A percentile compares a stretch with the other conserved stretches of the same genome.
These are phyloP conservation scores for Termitomyces sp. DNA, from an alignment of 768 basidiomycete genomes.

Conservation along the genomic window DNA sequence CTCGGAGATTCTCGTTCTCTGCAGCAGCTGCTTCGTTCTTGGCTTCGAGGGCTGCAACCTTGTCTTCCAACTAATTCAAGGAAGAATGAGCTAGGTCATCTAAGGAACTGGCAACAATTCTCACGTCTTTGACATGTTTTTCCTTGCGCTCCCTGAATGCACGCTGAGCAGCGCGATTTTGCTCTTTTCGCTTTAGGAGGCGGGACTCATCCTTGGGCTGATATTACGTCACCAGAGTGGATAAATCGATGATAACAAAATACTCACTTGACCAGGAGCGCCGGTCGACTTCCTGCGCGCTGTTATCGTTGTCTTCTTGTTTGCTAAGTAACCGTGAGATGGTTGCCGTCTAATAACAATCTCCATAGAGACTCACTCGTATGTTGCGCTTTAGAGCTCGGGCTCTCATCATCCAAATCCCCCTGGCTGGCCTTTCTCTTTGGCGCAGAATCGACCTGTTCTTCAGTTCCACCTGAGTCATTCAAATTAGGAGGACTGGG, in stretches of 20 bases:
- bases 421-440: conserved; percentile 79
- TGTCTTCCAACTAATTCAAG: conserved; percentile 74
- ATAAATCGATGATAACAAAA: background rate
- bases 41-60: conserved; percentile 81
- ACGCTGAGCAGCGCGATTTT: conserved; percentile 95
- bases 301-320: conserved; percentile 19
- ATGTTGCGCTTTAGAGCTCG: conserved; percentile 64
- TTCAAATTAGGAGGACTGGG: conserved; percentile 67
- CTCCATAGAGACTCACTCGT: conserved; percentile 39
- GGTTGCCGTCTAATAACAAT: background rate
- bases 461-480: conserved; percentile 27
- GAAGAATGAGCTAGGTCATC: background rate
- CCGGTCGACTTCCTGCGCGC: conserved; percentile 35
- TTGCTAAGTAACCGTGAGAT: conserved; percentile 6
- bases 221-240: conserved; percentile 10
- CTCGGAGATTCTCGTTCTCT: conserved; percentile 89
- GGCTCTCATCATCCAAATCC: conserved; percentile 59
- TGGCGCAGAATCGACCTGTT: conserved; percentile 45
- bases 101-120: conserved; percentile 25
- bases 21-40: conserved; percentile 68
- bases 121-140: conserved; percentile 93
- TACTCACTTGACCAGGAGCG: conserved; percentile 24
- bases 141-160: conserved; percentile 98
- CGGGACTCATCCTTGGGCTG: conserved; percentile 66
- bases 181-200: conserved; percentile 88